Evolutionary conservation across 2,329 filamentous ascomycete genomes (phyloP).

Genomic region (Tolypocladium paradoxum): DNA sequence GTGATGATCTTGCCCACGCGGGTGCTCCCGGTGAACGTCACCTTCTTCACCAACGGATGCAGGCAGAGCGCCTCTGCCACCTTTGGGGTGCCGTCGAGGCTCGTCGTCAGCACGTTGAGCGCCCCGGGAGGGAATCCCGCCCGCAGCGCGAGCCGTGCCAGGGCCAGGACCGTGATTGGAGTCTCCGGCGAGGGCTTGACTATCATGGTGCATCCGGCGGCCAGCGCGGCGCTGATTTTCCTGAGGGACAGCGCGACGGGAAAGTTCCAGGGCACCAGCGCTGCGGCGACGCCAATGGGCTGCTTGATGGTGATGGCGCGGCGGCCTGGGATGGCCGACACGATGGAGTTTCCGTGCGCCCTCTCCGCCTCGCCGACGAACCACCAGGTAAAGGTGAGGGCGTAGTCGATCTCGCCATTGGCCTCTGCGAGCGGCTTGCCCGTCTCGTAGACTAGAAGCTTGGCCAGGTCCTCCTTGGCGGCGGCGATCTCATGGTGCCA

Average conservation of each 20-base stretch:
- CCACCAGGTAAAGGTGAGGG: slow-evolving; percentile 43
- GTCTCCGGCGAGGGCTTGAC: slow-evolving; percentile 65
- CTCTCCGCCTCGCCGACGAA: slow-evolving; percentile 40
- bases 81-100: slow-evolving; percentile 29
- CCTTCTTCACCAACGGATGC: slow-evolving; percentile 41
- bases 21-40: slow-evolving; percentile 70
- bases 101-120: slow-evolving; percentile 41
- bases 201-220: slow-evolving; percentile 68
- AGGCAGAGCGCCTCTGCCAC: slow-evolving; percentile 35
- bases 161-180: slow-evolving; percentile 58
- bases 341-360: slow-evolving; percentile 47
- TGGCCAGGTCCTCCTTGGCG: slow-evolving; percentile 26
- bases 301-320: slow-evolving; percentile 60
- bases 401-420: slow-evolving; percentile 44
- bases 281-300: slow-evolving; percentile 23
- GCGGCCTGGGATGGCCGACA: slow-evolving; percentile 49
- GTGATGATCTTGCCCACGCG: slow-evolving; percentile 57
- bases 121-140: slow-evolving; percentile 69
- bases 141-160: slow-evolving; percentile 55
- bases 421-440: slow-evolving; percentile 47
- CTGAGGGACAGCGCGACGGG: slow-evolving; percentile 38
- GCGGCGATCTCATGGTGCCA: slow-evolving; percentile 26
- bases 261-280: slow-evolving; percentile 45
- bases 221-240: slow-evolving; percentile 44
- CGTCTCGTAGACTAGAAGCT: slow-evolving; percentile 35